These are phyloP conservation scores for Lumnitzera littorea DNA, from an alignment of 345 rosid genomes.

Conservation along the genomic window DNA sequence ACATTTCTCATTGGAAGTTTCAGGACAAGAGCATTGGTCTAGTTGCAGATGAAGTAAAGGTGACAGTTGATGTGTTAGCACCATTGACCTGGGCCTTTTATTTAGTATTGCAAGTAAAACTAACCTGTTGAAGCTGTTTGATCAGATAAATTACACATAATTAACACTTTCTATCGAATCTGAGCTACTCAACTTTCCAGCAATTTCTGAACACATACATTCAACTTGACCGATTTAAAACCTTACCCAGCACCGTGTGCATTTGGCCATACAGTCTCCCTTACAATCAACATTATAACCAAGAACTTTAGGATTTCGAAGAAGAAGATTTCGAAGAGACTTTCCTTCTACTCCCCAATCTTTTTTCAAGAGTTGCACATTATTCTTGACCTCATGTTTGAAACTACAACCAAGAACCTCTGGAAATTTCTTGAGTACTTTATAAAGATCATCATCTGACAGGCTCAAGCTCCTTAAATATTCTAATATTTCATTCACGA, in stretches of 20 bases:
- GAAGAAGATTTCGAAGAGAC: slow-evolving; percentile 53
- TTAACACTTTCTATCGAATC: too few species aligned
- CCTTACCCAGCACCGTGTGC: slow-evolving; percentile 95
- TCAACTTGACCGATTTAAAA: slow-evolving; percentile 26
- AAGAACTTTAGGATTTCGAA: slow-evolving; percentile 81
- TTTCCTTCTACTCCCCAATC: slow-evolving; percentile 86
- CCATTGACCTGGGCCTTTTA: too few species aligned
- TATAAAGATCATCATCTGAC: slow-evolving; percentile 51
- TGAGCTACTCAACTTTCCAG: too few species aligned
- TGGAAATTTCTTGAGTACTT: slow-evolving; percentile 81
- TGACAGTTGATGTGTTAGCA: too few species aligned
- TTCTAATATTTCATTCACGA: slow-evolving; percentile 42
- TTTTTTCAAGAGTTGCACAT: slow-evolving; percentile 57
- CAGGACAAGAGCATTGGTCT: too few species aligned
- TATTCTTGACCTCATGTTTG: slow-evolving; percentile 61
- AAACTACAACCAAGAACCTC: slow-evolving; percentile 80
- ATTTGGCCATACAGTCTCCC: slow-evolving; percentile 87
- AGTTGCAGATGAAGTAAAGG: too few species aligned
- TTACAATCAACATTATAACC: slow-evolving; percentile 90
- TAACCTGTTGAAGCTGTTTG: too few species aligned
- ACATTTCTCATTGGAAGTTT: too few species aligned
- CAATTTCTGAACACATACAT: too few species aligned
- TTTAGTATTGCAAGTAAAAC: too few species aligned
- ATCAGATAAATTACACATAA: too few species aligned
- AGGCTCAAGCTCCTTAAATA: slow-evolving; percentile 59